Evolutionary conservation across 1,139 yeast genomes (phyloP).

Genomic region (Candida glucosophila): DNA sequence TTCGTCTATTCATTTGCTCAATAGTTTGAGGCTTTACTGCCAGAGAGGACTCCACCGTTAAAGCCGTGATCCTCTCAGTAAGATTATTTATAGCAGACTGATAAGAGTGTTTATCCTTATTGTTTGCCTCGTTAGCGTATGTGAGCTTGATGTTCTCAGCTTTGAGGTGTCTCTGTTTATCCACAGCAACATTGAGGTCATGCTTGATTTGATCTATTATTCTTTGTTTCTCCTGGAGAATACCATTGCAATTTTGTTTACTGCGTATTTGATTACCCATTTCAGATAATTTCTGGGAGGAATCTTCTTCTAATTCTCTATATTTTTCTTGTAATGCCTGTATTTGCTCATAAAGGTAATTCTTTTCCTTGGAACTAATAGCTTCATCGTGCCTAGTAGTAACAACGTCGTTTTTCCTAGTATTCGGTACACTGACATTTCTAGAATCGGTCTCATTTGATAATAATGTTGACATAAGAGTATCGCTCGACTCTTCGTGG

Average conservation of each 20-base stretch:
- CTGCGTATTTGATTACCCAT: slow-evolving; percentile 20
- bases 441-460: too few species aligned
- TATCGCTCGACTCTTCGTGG: too few species aligned
- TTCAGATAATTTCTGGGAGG: slow-evolving; percentile 17
- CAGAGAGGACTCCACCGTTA: slow-evolving; percentile 13
- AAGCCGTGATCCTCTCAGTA: too few species aligned
- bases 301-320: slow-evolving; percentile 16
- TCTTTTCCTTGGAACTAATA: too few species aligned
- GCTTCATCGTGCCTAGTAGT: too few species aligned
- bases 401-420: too few species aligned
- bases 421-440: too few species aligned
- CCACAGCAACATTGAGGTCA: slow-evolving; percentile 35
- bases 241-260: slow-evolving; percentile 19
- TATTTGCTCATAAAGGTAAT: too few species aligned
- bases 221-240: slow-evolving; percentile 13
- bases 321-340: slow-evolving; percentile 8
- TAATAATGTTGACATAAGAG: too few species aligned
- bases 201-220: slow-evolving; percentile 22
- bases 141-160: slow-evolving; percentile 42
- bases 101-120: slow-evolving; percentile 27
- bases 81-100: slow-evolving; percentile 23
- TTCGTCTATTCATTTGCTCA: slow-evolving; percentile 5
- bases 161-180: slow-evolving; percentile 38
- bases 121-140: slow-evolving; percentile 30
- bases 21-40: slow-evolving; percentile 5